A percentile compares a stretch with the other conserved stretches of the same genome.
These are phyloP conservation scores for Cladorrhinum sp. DNA, from an alignment of 2,329 filamentous ascomycete species.

Conservation along the genomic window DNA sequence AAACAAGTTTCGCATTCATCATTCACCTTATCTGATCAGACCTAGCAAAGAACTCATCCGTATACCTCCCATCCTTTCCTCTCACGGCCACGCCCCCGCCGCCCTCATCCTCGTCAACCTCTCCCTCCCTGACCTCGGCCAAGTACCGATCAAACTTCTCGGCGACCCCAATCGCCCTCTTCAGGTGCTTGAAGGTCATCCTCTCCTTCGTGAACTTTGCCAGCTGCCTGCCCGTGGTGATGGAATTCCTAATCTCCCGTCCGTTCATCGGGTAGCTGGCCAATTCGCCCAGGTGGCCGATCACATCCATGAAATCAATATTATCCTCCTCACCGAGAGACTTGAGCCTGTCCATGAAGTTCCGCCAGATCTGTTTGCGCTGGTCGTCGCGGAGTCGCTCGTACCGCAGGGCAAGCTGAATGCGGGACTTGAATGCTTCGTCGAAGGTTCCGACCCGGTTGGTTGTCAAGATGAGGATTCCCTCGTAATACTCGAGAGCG, in stretches of 20 bases:
- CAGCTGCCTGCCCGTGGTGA: constrained; percentile 20
- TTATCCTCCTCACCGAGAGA: background rate
- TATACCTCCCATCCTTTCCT: too few relatives aligned
- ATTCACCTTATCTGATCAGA: too few relatives aligned
- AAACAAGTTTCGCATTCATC: too few relatives aligned
- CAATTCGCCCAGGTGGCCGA: constrained; percentile 24
- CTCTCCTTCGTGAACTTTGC: background rate
- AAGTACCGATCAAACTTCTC: background rate
- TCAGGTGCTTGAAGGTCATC: background rate
- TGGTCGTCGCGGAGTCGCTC: constrained; percentile 22
- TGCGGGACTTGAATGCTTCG: constrained; percentile 30
- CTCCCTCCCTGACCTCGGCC: too few relatives aligned
- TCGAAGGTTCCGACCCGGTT: constrained; percentile 37
- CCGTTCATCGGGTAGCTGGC: constrained; percentile 34
- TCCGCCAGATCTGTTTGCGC: constrained; percentile 27
- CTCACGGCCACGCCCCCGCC: too few relatives aligned
- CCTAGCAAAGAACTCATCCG: too few relatives aligned
- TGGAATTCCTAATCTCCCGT: constrained; percentile 37
- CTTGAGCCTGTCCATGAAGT: constrained; percentile 25
- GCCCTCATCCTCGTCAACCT: too few relatives aligned
- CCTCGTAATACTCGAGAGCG: constrained; percentile 29
- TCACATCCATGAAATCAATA: constrained; percentile 7
- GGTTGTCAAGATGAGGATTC: constrained; percentile 30
- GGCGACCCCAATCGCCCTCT: background rate
- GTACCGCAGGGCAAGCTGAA: constrained; percentile 20